These are phyloP conservation scores for Tolypocladium pustulatum DNA, from an alignment of 2,329 filamentous ascomycete species.

Conservation along the genomic window DNA sequence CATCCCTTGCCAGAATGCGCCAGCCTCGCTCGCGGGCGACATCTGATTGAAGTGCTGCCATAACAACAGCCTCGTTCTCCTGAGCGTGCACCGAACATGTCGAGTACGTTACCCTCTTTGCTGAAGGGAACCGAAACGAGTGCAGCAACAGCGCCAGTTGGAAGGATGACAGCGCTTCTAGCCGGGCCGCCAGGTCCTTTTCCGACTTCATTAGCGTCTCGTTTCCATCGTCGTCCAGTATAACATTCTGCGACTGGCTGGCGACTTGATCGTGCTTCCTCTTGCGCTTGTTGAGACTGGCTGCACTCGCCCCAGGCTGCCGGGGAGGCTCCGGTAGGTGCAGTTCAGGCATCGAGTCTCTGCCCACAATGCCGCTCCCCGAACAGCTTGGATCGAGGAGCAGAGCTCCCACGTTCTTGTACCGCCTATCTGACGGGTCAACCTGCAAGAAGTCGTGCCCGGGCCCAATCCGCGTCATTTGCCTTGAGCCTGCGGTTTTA, in stretches of 20 bases:
- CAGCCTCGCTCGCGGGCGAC: constrained; percentile 61
- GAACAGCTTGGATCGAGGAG: constrained; percentile 92
- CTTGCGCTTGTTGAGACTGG: constrained; percentile 26
- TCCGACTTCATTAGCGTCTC: constrained; percentile 40
- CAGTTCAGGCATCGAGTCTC: constrained; percentile 66
- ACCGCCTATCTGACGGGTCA: constrained; percentile 52
- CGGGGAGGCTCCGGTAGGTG: constrained; percentile 38
- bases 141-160: constrained; percentile 76
- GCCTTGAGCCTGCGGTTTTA: constrained; percentile 58
- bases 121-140: constrained; percentile 70
- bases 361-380: constrained; percentile 84
- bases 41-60: constrained; percentile 56
- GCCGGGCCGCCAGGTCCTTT: constrained; percentile 49
- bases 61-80: constrained; percentile 83
- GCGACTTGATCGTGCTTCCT: constrained; percentile 32
- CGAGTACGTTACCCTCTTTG: constrained; percentile 74
- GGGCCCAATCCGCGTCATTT: constrained; percentile 55
- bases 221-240: constrained; percentile 49
- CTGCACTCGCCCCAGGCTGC: constrained; percentile 6
- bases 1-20: constrained; percentile 59
- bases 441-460: constrained; percentile 76
- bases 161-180: constrained; percentile 67
- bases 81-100: constrained; percentile 82
- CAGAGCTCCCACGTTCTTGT: constrained; percentile 63
- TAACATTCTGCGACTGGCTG: constrained; percentile 19